Evolutionary conservation across 179 eudicot genomes (phyloP), one percentile per base, ranked within the genome.

Genomic region (Silene coronaria): DNA sequence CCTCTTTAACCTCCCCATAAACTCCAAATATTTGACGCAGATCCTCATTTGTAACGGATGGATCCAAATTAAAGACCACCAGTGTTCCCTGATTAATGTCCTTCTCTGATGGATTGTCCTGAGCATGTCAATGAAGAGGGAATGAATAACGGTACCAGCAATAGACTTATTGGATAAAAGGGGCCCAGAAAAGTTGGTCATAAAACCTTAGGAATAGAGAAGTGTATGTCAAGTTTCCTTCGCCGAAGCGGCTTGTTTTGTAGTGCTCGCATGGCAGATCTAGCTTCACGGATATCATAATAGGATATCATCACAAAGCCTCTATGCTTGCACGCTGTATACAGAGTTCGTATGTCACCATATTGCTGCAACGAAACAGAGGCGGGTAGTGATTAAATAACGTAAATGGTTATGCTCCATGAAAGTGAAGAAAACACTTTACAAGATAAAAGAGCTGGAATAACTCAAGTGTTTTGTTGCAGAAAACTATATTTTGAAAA

Each of bases 221-320:
- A 93, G 82, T 93, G 98, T 75, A 93, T 91, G 76, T 93, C 98
- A 73, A 93, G 88, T 79, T 93, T 93, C 78, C 97, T 89, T 73
- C 93, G 81, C 59, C 97, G 80, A 22, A 93, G 77, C 26, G 96
- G 97, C 82, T 90, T 93, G 79, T 91, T 91, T 74, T 93, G 98
- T 71, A 93, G 75, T 38, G 84, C 88, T 63, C 89, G 82, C 97
- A 91, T 91, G 63, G 98, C 97, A 72, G 86, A 75, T 71, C 95
- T 86, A 59, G 98, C 96, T 82, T 90, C 95, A 58, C 98, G 91
- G 19, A 93, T 91, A 77, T 93, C 97, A 57, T 88, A 91, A 73
- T 93, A 93, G 45, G 98, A 91, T 79, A 93, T 91, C 98, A 93
- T 93, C 78, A 93, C 98, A 84, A 93, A 93, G 38, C 98, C 98